These are phyloP conservation scores for Breynia disticha DNA, from an alignment of 441 rosid genomes.

Conservation along the genomic window DNA sequence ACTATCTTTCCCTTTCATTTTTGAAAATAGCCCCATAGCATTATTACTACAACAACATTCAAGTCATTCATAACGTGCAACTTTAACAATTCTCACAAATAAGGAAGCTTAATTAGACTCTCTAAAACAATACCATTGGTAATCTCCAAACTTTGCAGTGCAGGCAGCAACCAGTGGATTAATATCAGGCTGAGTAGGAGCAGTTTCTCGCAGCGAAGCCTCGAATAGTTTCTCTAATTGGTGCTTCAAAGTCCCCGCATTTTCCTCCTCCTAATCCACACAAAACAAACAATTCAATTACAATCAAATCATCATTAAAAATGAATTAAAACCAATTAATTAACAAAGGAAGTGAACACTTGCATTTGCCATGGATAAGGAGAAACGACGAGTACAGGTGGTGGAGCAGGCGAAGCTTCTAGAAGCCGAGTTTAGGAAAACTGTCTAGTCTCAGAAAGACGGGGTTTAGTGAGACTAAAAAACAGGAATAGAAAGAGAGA, in stretches of 20 bases:
- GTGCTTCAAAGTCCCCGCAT: slow-evolving; percentile 45
- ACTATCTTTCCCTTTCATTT: slow-evolving; percentile 51
- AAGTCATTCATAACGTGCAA: not conserved
- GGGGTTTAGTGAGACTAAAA: not conserved
- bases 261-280: slow-evolving; percentile 40
- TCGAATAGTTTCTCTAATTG: slow-evolving; percentile 54
- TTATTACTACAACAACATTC: slow-evolving; percentile 44
- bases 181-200: slow-evolving; percentile 46
- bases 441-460: slow-evolving; percentile 57
- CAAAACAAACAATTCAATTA: slow-evolving; percentile 9
- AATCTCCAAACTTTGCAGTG: slow-evolving; percentile 65
- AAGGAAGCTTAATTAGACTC: not conserved
- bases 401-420: slow-evolving; percentile 31
- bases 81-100: not conserved
- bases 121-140: slow-evolving; percentile 56
- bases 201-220: slow-evolving; percentile 39
- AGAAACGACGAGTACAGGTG: slow-evolving; percentile 15
- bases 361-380: slow-evolving; percentile 49
- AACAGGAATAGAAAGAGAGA: not conserved
- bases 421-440: slow-evolving; percentile 38
- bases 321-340: not conserved
- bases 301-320: not conserved
- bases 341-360: slow-evolving; percentile 13
- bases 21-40: slow-evolving; percentile 79
- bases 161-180: slow-evolving; percentile 62